These are phyloP conservation scores for Acacia pycnantha DNA, from an alignment of 331 rosid species.

Conservation along the genomic window DNA sequence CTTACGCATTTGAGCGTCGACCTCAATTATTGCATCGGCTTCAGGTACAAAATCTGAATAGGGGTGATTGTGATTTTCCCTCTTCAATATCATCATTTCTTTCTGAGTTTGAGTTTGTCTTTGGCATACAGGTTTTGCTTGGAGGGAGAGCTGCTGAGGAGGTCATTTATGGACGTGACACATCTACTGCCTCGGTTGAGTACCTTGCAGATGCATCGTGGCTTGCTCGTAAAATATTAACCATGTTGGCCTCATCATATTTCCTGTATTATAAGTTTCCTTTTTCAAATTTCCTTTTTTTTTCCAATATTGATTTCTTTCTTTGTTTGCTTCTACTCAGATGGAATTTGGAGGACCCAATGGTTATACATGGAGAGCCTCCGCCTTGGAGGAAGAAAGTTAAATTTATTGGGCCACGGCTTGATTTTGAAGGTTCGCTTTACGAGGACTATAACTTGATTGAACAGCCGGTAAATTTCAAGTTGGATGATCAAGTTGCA, in stretches of 20 bases:
- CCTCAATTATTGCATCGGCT: conserved; percentile 88
- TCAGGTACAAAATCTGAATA: neutral
- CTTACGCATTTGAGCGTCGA: conserved; percentile 84
- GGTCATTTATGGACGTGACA: conserved; percentile 91
- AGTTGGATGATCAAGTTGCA: conserved; percentile 78
- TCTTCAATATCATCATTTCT: neutral
- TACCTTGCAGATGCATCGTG: conserved; percentile 97
- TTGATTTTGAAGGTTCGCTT: conserved; percentile 95
- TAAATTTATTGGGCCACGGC: conserved; percentile 84
- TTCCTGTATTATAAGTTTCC: conserved; percentile 1
- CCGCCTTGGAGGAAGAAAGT: conserved; percentile 85
- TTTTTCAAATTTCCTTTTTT: conserved; percentile 14
- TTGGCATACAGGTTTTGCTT: conserved; percentile 65
- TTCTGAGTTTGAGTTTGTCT: neutral
- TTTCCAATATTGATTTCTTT: conserved; percentile 22
- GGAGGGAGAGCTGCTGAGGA: conserved; percentile 99
- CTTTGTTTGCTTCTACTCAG: conserved; percentile 33
- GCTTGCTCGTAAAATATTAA: conserved; percentile 97
- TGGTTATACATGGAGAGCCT: conserved; percentile 93
- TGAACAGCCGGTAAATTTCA: conserved; percentile 84
- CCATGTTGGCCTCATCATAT: conserved; percentile 61
- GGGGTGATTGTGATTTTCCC: neutral
- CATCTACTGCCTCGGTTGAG: conserved; percentile 83
- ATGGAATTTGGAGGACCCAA: conserved; percentile 97
- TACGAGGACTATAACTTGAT: conserved; percentile 70